These are phyloP conservation scores for Pelargonium fulgidum DNA, from an alignment of 441 rosid genomes.

Conservation along the genomic window DNA sequence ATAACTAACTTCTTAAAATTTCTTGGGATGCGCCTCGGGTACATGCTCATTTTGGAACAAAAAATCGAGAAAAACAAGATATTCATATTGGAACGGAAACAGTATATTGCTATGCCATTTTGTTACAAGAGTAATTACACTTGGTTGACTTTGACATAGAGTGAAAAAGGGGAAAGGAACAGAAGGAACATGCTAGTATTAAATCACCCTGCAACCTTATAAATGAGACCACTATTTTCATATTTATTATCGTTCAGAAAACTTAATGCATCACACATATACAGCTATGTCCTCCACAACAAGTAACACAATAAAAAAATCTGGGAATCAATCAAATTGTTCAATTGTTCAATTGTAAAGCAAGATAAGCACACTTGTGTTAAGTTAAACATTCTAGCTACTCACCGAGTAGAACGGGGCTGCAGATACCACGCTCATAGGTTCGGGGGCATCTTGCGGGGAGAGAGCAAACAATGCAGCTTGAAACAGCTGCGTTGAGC, in stretches of 20 bases:
- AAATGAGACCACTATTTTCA: constrained; percentile 6
- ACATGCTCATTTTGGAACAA: too few relatives aligned
- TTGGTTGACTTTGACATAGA: not conserved
- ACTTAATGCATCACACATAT: not conserved
- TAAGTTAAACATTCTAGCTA: constrained; percentile 9
- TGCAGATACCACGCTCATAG: constrained; percentile 67
- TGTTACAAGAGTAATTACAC: not conserved
- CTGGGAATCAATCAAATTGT: not conserved
- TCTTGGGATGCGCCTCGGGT: too few relatives aligned
- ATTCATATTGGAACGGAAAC: not conserved
- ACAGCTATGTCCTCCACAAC: not conserved
- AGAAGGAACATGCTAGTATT: not conserved
- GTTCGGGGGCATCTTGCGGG: constrained; percentile 45
- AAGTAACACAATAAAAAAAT: not conserved
- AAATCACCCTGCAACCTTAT: not conserved
- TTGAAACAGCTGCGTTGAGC: constrained; percentile 80
- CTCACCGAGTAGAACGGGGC: constrained; percentile 75
- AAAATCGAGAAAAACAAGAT: not conserved
- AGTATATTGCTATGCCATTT: too few relatives aligned
- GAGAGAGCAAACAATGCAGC: constrained; percentile 82
- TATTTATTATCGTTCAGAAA: not conserved
- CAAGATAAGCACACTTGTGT: too few relatives aligned
- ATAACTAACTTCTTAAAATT: too few relatives aligned
- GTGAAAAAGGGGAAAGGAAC: constrained; percentile 4
- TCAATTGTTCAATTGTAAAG: not conserved